Base-by-base conservation (phyloP, 352 stramenopile species). In the Globisporangium polare region DNA sequence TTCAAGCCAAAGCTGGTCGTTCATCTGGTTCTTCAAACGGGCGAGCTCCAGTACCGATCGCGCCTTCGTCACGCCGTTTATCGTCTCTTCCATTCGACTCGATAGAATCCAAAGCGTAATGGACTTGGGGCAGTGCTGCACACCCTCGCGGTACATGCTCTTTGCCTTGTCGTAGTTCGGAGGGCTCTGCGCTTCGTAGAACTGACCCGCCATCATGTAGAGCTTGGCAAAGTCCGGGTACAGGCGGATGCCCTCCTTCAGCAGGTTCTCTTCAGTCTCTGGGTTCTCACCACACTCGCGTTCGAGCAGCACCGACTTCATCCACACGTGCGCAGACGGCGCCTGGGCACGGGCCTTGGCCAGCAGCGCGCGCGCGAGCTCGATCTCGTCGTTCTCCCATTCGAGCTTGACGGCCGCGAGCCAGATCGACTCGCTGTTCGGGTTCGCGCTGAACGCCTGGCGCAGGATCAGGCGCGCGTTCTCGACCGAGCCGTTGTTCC, bases 351-450 rank as follows among this genome's bases (percentile, higher is more conserved):
- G 78, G 1, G 86, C 90, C 62, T 92, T 90, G 37, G 37, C 83
- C 27, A 97, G 62, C 13, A 97, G 61, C 18, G 78, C 86, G 39
- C 87, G 73, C 5, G 97, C 97, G 13, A 97, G 75, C 52, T 98
- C 90, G n/a, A 96, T 89, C 68, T 99, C 93, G 58, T 97, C 95
- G 60, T 97, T 99, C 74, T 99, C 97, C 94, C 95, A 99, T 75
- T 99, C 97, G 2, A 99, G 77, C 71, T 99, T 99, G 17, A 99
- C 89, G 8, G 96, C 96, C 5, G 97, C 97, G n/a, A 99, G 75
- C 91, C 86, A 97, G 62, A 98, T 95, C 6, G 88, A 67, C 69
- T 99, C 96, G 58, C 92, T 98, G 68, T 98, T 96, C 3, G 95
- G 95, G 75, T 99, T 99, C 5, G 86, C 90, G 57, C 84, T 95